These are phyloP conservation scores for Fusarium succisae DNA, from an alignment of 2,329 filamentous ascomycete genomes.

Conservation along the genomic window DNA sequence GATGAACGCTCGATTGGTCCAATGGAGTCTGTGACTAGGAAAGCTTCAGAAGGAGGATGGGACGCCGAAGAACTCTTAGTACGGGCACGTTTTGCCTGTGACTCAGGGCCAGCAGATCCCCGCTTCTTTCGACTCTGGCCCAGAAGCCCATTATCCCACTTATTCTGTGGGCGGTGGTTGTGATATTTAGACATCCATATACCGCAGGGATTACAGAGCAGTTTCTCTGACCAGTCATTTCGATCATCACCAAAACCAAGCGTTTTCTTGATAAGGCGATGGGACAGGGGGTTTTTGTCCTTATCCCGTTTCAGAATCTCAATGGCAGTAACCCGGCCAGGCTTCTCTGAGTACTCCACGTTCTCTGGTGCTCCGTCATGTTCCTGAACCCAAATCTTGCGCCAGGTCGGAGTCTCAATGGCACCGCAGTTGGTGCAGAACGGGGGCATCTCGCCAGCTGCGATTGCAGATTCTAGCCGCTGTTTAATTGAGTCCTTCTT, in stretches of 20 bases:
- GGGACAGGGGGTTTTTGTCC: constrained; percentile 69
- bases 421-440: constrained; percentile 94
- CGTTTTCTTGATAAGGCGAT: constrained; percentile 82
- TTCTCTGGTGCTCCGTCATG: constrained; percentile 74
- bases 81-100: constrained; percentile 59
- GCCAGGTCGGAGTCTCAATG: constrained; percentile 96
- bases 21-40: constrained; percentile 62
- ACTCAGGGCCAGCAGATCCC: constrained; percentile 52
- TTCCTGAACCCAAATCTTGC: constrained; percentile 87
- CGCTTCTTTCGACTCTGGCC: constrained; percentile 62
- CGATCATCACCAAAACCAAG: constrained; percentile 71
- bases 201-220: constrained; percentile 95
- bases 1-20: constrained; percentile 56
- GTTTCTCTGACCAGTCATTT: constrained; percentile 72
- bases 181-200: constrained; percentile 94
- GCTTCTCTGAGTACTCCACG: constrained; percentile 76
- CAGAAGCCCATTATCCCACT: constrained; percentile 76
- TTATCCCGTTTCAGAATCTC: constrained; percentile 71
- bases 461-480: constrained; percentile 70
- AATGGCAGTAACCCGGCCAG: constrained; percentile 78
- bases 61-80: constrained; percentile 57
- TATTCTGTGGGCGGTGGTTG: constrained; percentile 81
- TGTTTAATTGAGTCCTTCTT: constrained; percentile 71
- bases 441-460: constrained; percentile 83
- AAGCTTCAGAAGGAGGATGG: constrained; percentile 63